A percentile compares a stretch with the other conserved stretches of the same genome.
Conservation (phyloP, 352 stramenopile species). For the Phytophthora ohioensis region DNA sequence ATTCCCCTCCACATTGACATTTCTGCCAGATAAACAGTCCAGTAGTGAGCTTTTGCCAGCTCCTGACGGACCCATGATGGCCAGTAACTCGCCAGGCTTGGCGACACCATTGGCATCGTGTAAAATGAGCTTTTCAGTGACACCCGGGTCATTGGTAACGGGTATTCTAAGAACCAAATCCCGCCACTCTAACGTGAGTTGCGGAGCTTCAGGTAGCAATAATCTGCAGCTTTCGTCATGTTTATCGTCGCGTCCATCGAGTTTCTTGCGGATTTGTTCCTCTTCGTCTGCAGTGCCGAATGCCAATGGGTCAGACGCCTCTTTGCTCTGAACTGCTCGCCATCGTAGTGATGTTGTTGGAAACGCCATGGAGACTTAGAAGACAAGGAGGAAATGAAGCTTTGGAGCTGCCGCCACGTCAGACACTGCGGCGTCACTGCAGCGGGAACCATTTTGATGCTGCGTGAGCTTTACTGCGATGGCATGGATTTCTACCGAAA, state of each 20-base stretch:
- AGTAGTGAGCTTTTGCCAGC: constrained; percentile 93
- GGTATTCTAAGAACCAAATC: constrained; percentile 3
- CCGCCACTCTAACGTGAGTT: constrained; percentile 1
- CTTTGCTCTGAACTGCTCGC: constrained; percentile 13
- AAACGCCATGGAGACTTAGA: not conserved
- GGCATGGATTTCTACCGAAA: not conserved
- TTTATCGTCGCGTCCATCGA: not conserved
- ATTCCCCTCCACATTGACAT: constrained; percentile 63
- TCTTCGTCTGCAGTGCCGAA: constrained; percentile 16
- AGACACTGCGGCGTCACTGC: not conserved
- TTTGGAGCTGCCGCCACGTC: not conserved
- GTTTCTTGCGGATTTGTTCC: constrained; percentile 15
- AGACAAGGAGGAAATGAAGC: constrained; percentile 5
- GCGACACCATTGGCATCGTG: constrained; percentile 52
- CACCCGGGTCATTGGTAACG: not conserved
- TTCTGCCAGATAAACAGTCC: constrained; percentile 90
- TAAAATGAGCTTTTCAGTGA: constrained; percentile 53
- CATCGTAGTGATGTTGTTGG: constrained; percentile 5
- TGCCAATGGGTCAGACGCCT: not conserved
- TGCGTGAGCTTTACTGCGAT: constrained; percentile 16
- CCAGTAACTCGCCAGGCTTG: constrained; percentile 55
- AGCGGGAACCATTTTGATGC: not conserved
- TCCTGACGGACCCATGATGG: constrained; percentile 68
- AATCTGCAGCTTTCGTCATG: not conserved
- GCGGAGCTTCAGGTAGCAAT: constrained; percentile 6